Evolutionary conservation across 306 rosid species (phyloP).

Genomic region (Cucurbita pepo): DNA sequence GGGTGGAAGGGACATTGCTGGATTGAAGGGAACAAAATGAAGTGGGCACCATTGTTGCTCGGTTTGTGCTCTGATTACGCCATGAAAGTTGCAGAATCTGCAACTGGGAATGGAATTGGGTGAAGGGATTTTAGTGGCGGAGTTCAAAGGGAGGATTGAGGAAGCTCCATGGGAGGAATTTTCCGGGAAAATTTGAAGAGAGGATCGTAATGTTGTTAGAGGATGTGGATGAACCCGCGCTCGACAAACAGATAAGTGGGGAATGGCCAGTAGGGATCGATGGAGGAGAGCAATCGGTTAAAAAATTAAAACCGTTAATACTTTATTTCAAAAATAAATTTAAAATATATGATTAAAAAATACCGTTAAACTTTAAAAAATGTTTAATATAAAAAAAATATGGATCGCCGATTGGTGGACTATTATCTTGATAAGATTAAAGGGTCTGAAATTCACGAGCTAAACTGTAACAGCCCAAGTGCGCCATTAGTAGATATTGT

Average conservation of each 20-base stretch:
- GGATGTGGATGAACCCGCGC: not conserved
- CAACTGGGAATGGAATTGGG: not conserved
- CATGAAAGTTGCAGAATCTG: not conserved
- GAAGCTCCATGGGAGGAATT: not conserved
- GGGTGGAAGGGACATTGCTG: conserved; percentile 17
- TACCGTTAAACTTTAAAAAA: too few relatives aligned
- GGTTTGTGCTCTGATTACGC: not conserved
- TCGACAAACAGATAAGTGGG: not conserved
- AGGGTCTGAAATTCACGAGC: too few relatives aligned
- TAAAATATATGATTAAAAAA: too few relatives aligned
- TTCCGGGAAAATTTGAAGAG: not conserved
- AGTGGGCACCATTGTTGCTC: conserved; percentile 29
- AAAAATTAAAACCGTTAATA: too few relatives aligned
- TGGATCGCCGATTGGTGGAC: too few relatives aligned
- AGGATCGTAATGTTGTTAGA: not conserved
- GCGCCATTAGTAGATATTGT: too few relatives aligned
- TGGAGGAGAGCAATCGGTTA: too few relatives aligned
- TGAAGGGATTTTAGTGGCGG: not conserved
- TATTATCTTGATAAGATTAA: too few relatives aligned
- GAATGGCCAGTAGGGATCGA: not conserved
- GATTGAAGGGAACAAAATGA: conserved; percentile 29
- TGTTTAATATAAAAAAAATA: too few relatives aligned
- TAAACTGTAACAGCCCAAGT: too few relatives aligned
- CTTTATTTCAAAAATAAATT: too few relatives aligned
- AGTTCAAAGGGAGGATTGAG: not conserved